Conservation (phyloP, 1,284 basidiomycete genomes). For the Marasmius sp. region DNA sequence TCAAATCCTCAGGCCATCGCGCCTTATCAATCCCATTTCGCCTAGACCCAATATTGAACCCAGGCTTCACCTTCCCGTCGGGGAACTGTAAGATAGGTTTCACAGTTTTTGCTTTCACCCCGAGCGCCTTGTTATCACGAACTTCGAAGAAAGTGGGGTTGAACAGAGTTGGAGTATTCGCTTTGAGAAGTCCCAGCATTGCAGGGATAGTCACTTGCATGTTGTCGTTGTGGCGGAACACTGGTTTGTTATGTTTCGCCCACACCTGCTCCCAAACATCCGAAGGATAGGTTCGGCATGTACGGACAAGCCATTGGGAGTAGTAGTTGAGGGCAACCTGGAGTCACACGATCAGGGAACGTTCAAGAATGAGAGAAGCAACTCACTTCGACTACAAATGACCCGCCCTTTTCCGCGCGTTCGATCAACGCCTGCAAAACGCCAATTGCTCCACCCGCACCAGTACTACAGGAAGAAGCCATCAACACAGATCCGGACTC, state of each 20-base stretch:
- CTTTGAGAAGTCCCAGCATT: conserved; percentile 10
- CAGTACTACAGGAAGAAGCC: conserved; percentile 1
- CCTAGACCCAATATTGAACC: conserved; percentile 23
- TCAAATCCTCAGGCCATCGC: conserved; percentile 1
- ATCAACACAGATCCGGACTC: neutral
- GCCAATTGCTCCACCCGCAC: conserved; percentile 10
- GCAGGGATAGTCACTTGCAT: conserved; percentile 15
- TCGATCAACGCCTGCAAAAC: conserved; percentile 9
- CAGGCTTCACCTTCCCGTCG: conserved; percentile 13
- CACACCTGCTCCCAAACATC: conserved; percentile 21
- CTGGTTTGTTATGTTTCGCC: conserved; percentile 12
- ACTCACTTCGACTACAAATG: conserved; percentile 6
- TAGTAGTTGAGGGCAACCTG: conserved; percentile 8
- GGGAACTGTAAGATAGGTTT: conserved; percentile 21
- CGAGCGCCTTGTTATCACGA: conserved; percentile 17
- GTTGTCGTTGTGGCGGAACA: conserved; percentile 15
- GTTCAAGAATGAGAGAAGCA: neutral
- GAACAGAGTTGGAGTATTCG: conserved; percentile 15
- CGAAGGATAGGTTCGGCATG: neutral
- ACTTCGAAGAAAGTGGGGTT: conserved; percentile 20
- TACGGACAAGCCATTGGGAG: conserved; percentile 7
- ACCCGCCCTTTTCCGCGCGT: conserved; percentile 11
- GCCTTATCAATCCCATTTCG: conserved; percentile 18
- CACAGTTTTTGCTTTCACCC: conserved; percentile 15
- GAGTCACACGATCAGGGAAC: neutral